Conservation (phyloP, 2,329 filamentous ascomycete genomes). For the Periglandula ipomoeae region DNA sequence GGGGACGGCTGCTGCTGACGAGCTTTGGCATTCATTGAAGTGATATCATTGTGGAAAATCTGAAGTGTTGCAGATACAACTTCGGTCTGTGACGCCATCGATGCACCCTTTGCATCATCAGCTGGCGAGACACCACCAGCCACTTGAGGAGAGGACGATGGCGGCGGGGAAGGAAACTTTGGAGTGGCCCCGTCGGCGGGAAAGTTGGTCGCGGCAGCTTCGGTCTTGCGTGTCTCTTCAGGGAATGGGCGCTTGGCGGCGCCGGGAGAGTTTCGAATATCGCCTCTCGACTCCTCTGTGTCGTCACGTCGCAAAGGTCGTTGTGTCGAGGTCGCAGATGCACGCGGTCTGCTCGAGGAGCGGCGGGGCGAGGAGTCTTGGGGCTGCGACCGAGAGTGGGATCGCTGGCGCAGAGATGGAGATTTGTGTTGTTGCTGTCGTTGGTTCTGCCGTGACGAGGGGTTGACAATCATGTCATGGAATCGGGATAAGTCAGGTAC, state of each 20-base stretch:
- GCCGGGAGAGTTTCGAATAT: slow-evolving; percentile 1
- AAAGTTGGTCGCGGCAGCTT: slow-evolving; percentile 11
- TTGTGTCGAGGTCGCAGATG: slow-evolving; percentile 13
- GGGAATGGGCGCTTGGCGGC: not conserved
- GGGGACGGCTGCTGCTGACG: slow-evolving; percentile 25
- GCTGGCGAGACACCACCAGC: slow-evolving; percentile 25
- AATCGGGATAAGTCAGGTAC: slow-evolving; percentile 63
- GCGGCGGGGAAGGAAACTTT: slow-evolving; percentile 43
- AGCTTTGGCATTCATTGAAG: slow-evolving; percentile 13
- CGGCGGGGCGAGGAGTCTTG: slow-evolving; percentile 15
- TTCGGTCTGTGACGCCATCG: slow-evolving; percentile 38
- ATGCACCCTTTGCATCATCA: slow-evolving; percentile 33
- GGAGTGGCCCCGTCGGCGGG: slow-evolving; percentile 33
- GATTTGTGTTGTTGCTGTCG: slow-evolving; percentile 25
- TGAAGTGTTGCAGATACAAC: slow-evolving; percentile 15
- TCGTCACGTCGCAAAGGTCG: slow-evolving; percentile 17
- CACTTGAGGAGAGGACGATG: slow-evolving; percentile 40
- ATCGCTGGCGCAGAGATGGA: slow-evolving; percentile 12
- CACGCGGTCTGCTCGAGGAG: slow-evolving; percentile 20
- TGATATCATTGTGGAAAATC: slow-evolving; percentile 3
- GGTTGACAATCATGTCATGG: slow-evolving; percentile 56
- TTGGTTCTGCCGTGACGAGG: slow-evolving; percentile 36
- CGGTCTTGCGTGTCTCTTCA: not conserved
- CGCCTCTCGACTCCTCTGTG: not conserved
- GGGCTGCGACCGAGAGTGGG: slow-evolving; percentile 12